Evolutionary conservation across 2,329 filamentous ascomycete species (phyloP).

Genomic region (Aureobasidium uvarum): DNA sequence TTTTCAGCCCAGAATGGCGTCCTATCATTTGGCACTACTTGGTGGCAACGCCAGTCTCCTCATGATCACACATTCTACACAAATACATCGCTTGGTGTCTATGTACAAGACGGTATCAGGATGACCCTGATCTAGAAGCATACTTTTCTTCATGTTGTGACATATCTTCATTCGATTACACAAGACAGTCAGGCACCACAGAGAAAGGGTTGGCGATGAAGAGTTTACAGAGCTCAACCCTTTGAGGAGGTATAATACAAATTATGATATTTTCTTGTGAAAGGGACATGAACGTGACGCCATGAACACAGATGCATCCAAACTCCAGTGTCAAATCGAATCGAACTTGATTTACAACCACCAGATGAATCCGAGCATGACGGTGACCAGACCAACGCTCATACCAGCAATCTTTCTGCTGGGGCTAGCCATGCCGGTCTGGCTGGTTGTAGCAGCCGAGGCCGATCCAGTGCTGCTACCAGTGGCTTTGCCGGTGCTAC

Average conservation of each 20-base stretch:
- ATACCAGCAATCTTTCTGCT: conserved; percentile 53
- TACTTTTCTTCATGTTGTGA: neutral
- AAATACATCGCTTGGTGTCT: neutral
- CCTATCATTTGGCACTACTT: no score
- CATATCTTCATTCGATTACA: neutral
- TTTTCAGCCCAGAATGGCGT: no score
- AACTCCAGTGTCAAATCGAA: neutral
- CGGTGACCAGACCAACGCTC: conserved; percentile 49
- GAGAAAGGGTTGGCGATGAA: no score
- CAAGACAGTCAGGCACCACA: neutral
- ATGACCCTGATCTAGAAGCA: neutral
- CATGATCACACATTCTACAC: neutral
- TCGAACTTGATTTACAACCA: conserved; percentile 45
- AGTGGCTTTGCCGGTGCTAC: conserved; percentile 26
- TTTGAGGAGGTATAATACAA: neutral
- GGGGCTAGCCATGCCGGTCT: conserved; percentile 46
- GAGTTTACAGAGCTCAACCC: neutral
- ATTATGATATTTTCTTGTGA: neutral
- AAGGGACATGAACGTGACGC: neutral
- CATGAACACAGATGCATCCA: neutral
- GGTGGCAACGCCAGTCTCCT: neutral
- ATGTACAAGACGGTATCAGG: neutral
- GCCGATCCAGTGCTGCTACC: conserved; percentile 21
- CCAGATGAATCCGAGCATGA: conserved; percentile 55
- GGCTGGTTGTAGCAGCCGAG: conserved; percentile 34